Evolutionary conservation across 768 basidiomycete genomes (phyloP), one percentile per base, ranked within the genome.

Genomic region (Pleurotus tuber-regium): DNA sequence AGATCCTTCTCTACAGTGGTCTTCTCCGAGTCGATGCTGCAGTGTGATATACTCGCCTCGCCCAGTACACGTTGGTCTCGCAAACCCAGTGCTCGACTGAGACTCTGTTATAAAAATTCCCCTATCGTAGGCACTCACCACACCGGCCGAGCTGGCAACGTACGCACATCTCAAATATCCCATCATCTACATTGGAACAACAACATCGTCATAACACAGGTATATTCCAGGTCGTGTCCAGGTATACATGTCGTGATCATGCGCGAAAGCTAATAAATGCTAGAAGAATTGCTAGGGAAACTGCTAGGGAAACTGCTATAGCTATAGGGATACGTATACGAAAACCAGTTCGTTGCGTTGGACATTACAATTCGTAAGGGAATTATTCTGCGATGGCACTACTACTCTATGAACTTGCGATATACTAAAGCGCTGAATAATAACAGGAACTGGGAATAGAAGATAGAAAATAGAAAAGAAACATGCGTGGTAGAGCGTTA

Each of bases 281-380:
- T n/a, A n/a, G n/a, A n/a, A n/a, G n/a, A n/a, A n/a, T n/a, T n/a
- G n/a, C n/a, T n/a, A n/a, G n/a, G n/a, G n/a, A n/a, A n/a, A n/a
- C n/a, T n/a, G n/a, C n/a, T n/a, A n/a, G n/a, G n/a, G n/a, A n/a
- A n/a, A 38, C 36, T 38, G 36, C 36, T 38, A 38, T 38, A 38
- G 19, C n/a, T 11, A 18, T 16, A 4, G 36, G 5, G 43, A 10
- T 28, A 25, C 21, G 14, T 16, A 18, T 11, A 33, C 28, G 29
- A 35, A 48, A 48, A 25, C 46, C 46, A 48, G 46, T 48, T 48
- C 46, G 46, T 48, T 31, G n/a, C n/a, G n/a, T n/a, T n/a, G n/a
- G n/a, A n/a, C 25, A 48, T 35, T 48, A 48, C 31, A 25, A 44
- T 19, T 44, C 24, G 31, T 33, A 33, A 42, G 46, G 12, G n/a